Evolutionary conservation across 371 early-diverging fungal species (phyloP), one percentile per base, ranked within the genome.

Genomic region (Mortierella sp.): DNA sequence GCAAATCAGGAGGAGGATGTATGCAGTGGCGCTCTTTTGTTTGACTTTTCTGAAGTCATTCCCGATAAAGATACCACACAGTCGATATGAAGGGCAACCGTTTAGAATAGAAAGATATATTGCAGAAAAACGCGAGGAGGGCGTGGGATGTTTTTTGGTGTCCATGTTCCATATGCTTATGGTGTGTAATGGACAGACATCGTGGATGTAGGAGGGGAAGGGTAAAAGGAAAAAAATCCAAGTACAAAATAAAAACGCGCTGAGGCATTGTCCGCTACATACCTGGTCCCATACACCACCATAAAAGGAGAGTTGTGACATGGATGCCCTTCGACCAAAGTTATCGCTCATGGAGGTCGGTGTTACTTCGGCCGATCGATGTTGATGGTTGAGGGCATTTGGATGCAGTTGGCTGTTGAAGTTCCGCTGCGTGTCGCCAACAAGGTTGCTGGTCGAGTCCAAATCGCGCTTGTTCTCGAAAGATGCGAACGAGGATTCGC

Each of bases 301-400:
- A 54, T 50, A 58, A 50, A 73, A 55, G 24, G 79, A 75, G 38
- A 76, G 73, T 24, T 82, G 79, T 8, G 83, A 76, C 65, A 76
- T 79, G 63, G 83, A 79, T n/a, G 79, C 79, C 44, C 79, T 78
- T 42, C 83, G 68, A 4, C 58, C 76, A 70, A 79, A 63, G 34
- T 24, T 63, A 11, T 82, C 83, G 11, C 16, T 52, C 19, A 16
- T 44, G 44, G 31, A 21, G 47, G 26, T 34, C 58, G 52, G 6
- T 6, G 10, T 26, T 2, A 38, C 45, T 19, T 14, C 28, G 13
- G 28, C 9, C 19, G 38, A 21, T 5, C 44, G 24, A 44, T 73
- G 74, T 26, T 38, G 19, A 2, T 65, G 26, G 42, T 38, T 55
- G 42, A 68, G 19, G 54, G 72, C 50, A 34, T 34, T 9, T 3